A percentile compares a stretch with the other conserved stretches of the same genome.
Conservation (phyloP, 371 early-diverging fungal species). For the Apophysomyces sp. region DNA sequence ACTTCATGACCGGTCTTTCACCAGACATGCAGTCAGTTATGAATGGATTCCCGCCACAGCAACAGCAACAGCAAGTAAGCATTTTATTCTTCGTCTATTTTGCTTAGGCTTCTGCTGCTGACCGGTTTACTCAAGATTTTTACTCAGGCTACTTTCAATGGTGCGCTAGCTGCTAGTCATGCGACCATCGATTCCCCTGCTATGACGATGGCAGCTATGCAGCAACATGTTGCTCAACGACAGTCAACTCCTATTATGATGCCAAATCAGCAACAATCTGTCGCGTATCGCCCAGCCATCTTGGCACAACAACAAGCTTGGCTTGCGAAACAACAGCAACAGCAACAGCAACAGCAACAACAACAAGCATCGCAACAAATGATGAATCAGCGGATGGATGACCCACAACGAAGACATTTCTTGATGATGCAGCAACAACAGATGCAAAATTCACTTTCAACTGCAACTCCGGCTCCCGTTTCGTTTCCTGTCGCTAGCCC, state of each 20-base stretch:
- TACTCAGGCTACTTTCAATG: not conserved
- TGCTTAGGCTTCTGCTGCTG: not conserved
- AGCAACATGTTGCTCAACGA: not conserved
- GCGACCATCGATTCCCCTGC: slow-evolving; percentile 14
- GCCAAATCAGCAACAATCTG: slow-evolving; percentile 14
- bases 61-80: slow-evolving; percentile 21
- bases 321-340: slow-evolving; percentile 31
- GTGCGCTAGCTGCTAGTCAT: slow-evolving; percentile 1
- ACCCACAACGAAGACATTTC: slow-evolving; percentile 24
- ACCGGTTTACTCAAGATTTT: not conserved
- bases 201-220: slow-evolving; percentile 8
- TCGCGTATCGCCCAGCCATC: slow-evolving; percentile 12
- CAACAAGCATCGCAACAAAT: slow-evolving; percentile 11
- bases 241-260: slow-evolving; percentile 12
- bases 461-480: not conserved
- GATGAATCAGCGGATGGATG: slow-evolving; percentile 23
- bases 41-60: slow-evolving; percentile 20
- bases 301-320: slow-evolving; percentile 26
- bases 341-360: slow-evolving; percentile 20
- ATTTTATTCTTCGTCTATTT: not conserved
- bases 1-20: slow-evolving; percentile 32
- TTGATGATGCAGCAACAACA: slow-evolving; percentile 30
- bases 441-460: slow-evolving; percentile 11
- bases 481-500: slow-evolving; percentile 1
- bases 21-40: slow-evolving; percentile 32